Evolutionary conservation across 495 filamentous ascomycete genomes (phyloP), one percentile per base, ranked within the genome.

Genomic region (Neurospora sp.): DNA sequence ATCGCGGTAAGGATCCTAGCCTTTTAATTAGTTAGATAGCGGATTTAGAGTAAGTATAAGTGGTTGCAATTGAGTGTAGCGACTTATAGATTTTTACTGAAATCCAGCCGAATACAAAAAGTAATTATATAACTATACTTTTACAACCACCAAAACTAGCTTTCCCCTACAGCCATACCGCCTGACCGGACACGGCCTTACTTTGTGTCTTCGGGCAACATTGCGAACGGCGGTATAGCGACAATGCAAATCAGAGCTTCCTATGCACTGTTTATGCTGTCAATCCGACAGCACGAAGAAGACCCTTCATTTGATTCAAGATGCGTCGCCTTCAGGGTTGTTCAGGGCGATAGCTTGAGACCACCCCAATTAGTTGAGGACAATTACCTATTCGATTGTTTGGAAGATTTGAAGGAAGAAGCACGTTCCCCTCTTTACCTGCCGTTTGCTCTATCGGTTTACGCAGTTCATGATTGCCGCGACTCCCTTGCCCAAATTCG

Each of bases 401-500:
- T 54, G 46, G 20, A 12, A 6, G 0, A 1, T 14, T 2, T 54
- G 46, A 54, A 54, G 20, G 46, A 14, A 27, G 46, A 54, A 4
- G 46, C 20, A 2, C n/a, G 46, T 6, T 54, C 46, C 10, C 46
- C 46, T 12, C n/a, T 54, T n/a, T 54, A 54, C 3, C 5, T 54
- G 10, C 46, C 46, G 20, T 54, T 54, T 14, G 20, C 46, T 54
- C 11, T 54, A 27, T 54, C 20, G 46, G 46, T 54, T 2, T 27
- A 27, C 5, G 1, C 10, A 11, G 4, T 54, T 12, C 11, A 27
- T 12, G 2, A 0, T 1, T 27, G 10, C 10, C 46, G 46, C 46
- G 10, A 14, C 10, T 0, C 0, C 20, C 20, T 54, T 14, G 0
- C 0, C 20, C 0, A 1, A 0, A 12, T 54, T 27, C 3, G 0